Conservation (phyloP, 1,284 basidiomycete species). For the Ganoderma sinense region DNA sequence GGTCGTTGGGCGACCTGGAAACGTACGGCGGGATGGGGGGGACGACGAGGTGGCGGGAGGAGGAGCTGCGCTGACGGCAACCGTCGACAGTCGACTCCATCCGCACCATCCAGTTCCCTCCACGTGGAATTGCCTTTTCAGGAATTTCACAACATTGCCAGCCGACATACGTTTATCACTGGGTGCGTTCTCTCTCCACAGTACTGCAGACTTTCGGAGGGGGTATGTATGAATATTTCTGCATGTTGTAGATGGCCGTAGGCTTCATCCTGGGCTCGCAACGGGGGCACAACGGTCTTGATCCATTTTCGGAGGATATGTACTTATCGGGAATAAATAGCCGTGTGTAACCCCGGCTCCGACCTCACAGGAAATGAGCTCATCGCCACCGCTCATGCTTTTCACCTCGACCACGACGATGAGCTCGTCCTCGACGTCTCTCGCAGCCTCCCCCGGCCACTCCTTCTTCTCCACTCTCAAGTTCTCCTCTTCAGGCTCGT, state of each 20-base stretch:
- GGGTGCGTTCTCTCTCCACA: background rate
- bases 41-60: constrained; percentile 16
- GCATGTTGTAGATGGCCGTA: background rate
- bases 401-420: constrained; percentile 27
- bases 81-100: background rate
- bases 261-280: background rate
- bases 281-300: background rate
- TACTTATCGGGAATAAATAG: background rate
- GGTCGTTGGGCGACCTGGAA: constrained; percentile 1
- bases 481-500: constrained; percentile 29
- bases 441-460: constrained; percentile 30
- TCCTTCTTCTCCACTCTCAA: constrained; percentile 41
- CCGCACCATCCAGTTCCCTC: background rate
- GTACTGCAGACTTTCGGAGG: background rate
- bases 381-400: constrained; percentile 26
- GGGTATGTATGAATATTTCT: background rate
- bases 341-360: background rate
- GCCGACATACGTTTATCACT: background rate
- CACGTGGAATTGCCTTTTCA: constrained; percentile 1
- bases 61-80: constrained; percentile 15
- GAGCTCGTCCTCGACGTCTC: constrained; percentile 29
- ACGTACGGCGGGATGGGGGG: background rate
- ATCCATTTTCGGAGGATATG: background rate
- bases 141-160: background rate
- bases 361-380: constrained; percentile 24